Evolutionary conservation across 495 filamentous ascomycete species (phyloP).

Genomic region (Clavariopsis aquatica): DNA sequence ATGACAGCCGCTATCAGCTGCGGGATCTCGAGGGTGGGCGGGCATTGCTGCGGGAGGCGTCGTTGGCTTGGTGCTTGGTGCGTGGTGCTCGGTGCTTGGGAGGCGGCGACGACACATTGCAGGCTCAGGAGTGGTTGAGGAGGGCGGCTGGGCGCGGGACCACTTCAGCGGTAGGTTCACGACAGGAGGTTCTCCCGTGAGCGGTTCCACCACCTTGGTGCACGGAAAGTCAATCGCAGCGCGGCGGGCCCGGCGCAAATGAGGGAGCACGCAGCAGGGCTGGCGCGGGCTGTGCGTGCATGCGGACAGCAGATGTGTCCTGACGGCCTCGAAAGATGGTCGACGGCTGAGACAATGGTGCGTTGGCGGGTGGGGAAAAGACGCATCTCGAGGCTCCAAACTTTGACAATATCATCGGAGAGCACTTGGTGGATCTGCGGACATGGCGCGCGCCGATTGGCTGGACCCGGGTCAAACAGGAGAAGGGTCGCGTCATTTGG

Average conservation of each 20-base stretch:
- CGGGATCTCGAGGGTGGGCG: neutral
- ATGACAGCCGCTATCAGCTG: neutral
- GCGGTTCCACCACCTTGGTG: constrained; percentile 21
- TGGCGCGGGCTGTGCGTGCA: neutral
- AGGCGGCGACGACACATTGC: neutral
- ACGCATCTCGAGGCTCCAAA: neutral
- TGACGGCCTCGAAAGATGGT: neutral
- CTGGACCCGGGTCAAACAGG: constrained; percentile 2
- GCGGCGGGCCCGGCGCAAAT: constrained; percentile 18
- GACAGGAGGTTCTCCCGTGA: constrained; percentile 1
- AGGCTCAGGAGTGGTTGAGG: neutral
- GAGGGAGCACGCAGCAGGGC: neutral
- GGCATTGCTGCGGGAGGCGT: neutral
- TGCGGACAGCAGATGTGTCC: too few relatives aligned
- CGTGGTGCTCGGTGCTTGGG: neutral
- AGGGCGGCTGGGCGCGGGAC: neutral
- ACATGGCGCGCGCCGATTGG: constrained; percentile 13
- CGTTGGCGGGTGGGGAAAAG: neutral
- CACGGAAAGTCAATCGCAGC: constrained; percentile 20
- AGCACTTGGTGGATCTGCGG: constrained; percentile 7
- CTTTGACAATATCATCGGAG: neutral
- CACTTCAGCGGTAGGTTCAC: constrained; percentile 11
- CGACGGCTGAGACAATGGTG: neutral
- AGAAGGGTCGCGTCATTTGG: constrained; percentile 22
- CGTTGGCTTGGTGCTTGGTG: neutral